These are phyloP conservation scores for Malus hybrid DNA, from an alignment of 331 rosid genomes.

Conservation along the genomic window DNA sequence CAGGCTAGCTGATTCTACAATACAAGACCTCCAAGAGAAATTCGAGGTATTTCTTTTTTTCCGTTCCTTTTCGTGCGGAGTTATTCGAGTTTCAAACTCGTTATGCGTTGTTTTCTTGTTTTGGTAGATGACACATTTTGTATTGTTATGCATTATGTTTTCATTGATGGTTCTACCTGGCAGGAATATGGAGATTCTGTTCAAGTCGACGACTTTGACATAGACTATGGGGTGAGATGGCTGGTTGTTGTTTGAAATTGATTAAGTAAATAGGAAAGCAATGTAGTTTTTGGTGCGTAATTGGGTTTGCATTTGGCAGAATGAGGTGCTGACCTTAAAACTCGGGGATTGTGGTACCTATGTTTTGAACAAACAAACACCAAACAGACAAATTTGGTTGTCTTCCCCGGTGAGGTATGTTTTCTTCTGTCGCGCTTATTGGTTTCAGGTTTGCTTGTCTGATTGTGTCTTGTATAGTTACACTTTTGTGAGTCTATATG, in stretches of 20 bases:
- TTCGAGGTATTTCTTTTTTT: conserved; percentile 46
- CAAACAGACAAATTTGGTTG: conserved; percentile 90
- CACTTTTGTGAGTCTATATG: background rate
- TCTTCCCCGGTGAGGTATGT: conserved; percentile 84
- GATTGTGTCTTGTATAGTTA: background rate
- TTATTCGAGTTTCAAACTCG: background rate
- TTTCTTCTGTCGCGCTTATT: background rate
- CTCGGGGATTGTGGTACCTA: conserved; percentile 75
- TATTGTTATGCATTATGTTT: background rate
- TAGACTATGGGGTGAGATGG: conserved; percentile 80
- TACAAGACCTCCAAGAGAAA: conserved; percentile 67
- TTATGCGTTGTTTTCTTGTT: background rate
- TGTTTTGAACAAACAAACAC: conserved; percentile 92
- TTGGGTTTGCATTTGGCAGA: conserved; percentile 37
- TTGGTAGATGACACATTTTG: background rate
- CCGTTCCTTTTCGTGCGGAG: background rate
- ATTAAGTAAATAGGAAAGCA: background rate
- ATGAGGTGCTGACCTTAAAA: conserved; percentile 64
- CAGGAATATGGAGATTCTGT: conserved; percentile 81
- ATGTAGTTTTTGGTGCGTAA: background rate
- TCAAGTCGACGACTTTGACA: conserved; percentile 76
- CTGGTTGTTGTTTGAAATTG: background rate
- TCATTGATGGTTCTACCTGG: background rate
- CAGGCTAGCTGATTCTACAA: conserved; percentile 58
- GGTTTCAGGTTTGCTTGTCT: background rate